Conservation (phyloP, 352 stramenopile species). For the Pseudoperonospora humuli region DNA sequence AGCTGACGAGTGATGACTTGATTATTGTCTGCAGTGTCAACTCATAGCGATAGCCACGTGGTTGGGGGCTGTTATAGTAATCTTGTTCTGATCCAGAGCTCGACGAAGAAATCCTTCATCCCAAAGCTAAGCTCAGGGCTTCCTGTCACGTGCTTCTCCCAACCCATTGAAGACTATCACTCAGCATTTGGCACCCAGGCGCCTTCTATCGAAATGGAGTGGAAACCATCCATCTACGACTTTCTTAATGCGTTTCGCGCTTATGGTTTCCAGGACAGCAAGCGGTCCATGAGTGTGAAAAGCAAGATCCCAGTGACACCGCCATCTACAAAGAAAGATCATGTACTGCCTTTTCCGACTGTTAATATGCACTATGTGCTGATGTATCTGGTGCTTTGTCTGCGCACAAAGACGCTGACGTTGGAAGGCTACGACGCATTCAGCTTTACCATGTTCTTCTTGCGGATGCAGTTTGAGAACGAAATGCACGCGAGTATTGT, state of each 20-base stretch:
- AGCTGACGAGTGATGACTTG: slow-evolving; percentile 2
- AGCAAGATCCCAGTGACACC: slow-evolving; percentile 56
- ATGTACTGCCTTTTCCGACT: slow-evolving; percentile 47
- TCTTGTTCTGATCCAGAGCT: slow-evolving; percentile 44
- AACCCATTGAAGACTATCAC: slow-evolving; percentile 45
- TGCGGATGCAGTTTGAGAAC: slow-evolving; percentile 80
- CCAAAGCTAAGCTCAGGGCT: slow-evolving; percentile 34
- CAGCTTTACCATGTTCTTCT: slow-evolving; percentile 81
- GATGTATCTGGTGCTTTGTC: slow-evolving; percentile 61
- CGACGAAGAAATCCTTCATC: slow-evolving; percentile 6
- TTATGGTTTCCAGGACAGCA: slow-evolving; percentile 78
- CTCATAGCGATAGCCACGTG: slow-evolving; percentile 56
- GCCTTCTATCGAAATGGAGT: slow-evolving; percentile 51
- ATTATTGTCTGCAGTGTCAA: slow-evolving; percentile 46
- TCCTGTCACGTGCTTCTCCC: slow-evolving; percentile 38
- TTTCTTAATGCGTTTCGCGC: slow-evolving; percentile 69
- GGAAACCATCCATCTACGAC: slow-evolving; percentile 62
- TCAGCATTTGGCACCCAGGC: slow-evolving; percentile 23
- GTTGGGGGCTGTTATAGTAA: slow-evolving; percentile 68
- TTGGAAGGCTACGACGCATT: slow-evolving; percentile 73
- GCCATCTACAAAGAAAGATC: slow-evolving; percentile 13
- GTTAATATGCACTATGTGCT: slow-evolving; percentile 80
- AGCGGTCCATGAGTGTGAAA: slow-evolving; percentile 75
- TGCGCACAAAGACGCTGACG: slow-evolving; percentile 53
- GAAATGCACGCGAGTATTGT: slow-evolving; percentile 69